Base-by-base conservation (phyloP, 257 asterid genomes). In the Haberlea rhodopensis region DNA sequence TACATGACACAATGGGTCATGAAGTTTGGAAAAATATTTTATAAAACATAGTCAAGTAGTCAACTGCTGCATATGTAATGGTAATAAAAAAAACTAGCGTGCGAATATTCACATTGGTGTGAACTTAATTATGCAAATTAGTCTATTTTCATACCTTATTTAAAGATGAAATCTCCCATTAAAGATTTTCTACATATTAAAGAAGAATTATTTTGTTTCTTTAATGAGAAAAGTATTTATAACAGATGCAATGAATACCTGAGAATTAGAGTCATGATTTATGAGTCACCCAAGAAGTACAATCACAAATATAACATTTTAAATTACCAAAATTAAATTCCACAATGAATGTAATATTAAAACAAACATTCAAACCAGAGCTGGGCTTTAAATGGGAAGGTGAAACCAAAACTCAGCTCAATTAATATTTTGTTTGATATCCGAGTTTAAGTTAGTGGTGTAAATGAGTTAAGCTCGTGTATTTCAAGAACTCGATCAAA, bases 61-160 rank as follows among this genome's bases (percentile, higher is more conserved):
- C n/a, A n/a, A n/a, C n/a, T n/a, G n/a, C n/a, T 16, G 19, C 62
- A 8, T 63, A 19, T 49, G 68, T 18, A 27, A 48, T n/a, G n/a
- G n/a, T n/a, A n/a, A n/a, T n/a, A n/a, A n/a, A n/a, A n/a, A n/a
- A n/a, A n/a, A n/a, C n/a, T n/a, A n/a, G n/a, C n/a, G n/a, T n/a
- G n/a, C 20, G 32, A 32, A 66, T 66, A 37, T 31, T 53, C 62
- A 66, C 40, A 5, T 66, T 29, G 3, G 0, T 21, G n/a, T 29
- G 28, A 27, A 46, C 27, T 26, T 21, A 45, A 11, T 65, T 8
- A 2, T 52, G 2, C 18, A 13, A 3, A 40, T 10, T 40, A 40
- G 49, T 40, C 19, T 19, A 6, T 9, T n/a, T 26, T 27, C 24
- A 20, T 29, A 31, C 21, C 8, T 65, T 65, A 9, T 21, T 2